A percentile compares a stretch with the other conserved stretches of the same genome.
phyloP scores from a whole-genome alignment of 2,329 filamentous ascomycete genomes.

The Fusarium coicis region DNA sequence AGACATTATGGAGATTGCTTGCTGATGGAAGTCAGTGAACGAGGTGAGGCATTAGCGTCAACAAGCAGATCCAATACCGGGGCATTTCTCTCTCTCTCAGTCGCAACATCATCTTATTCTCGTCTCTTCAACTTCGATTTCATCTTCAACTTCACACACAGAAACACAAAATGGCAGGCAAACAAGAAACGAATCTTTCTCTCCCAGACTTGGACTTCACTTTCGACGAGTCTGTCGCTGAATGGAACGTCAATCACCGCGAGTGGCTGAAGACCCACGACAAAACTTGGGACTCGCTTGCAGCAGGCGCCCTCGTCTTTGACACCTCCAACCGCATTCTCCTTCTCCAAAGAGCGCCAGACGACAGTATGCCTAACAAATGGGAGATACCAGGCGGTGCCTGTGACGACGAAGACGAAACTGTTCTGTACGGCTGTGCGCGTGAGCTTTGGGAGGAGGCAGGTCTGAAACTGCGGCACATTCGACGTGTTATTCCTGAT shows the following conservation, averaged over 20 bases:
- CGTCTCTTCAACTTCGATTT: not conserved
- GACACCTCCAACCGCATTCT: slow-evolving; percentile 51
- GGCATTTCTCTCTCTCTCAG: not conserved
- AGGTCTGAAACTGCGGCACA: slow-evolving; percentile 49
- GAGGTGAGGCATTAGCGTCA: slow-evolving; percentile 3
- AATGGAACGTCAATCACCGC: slow-evolving; percentile 40
- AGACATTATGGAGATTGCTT: not conserved
- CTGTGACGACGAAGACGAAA: slow-evolving; percentile 54
- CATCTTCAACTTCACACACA: not conserved
- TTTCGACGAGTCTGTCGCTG: slow-evolving; percentile 38
- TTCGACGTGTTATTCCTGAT: slow-evolving; percentile 47
- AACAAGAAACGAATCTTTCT: not conserved
- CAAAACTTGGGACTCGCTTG: slow-evolving; percentile 47
- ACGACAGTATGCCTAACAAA: slow-evolving; percentile 56
- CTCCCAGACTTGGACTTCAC: slow-evolving; percentile 32
- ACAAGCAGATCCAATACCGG: not conserved
- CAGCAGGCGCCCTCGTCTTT: slow-evolving; percentile 51
- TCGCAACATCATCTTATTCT: not conserved
- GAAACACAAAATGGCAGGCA: slow-evolving; percentile 15
- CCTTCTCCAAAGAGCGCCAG: slow-evolving; percentile 57
- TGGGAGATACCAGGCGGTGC: slow-evolving; percentile 65
- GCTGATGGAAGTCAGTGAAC: not conserved
- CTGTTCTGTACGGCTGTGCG: slow-evolving; percentile 55
- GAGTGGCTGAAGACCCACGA: slow-evolving; percentile 41
- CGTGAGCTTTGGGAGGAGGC: slow-evolving; percentile 62